Base-by-base conservation (phyloP, 2,329 filamentous ascomycete species). In the Colletotrichum magnum region DNA sequence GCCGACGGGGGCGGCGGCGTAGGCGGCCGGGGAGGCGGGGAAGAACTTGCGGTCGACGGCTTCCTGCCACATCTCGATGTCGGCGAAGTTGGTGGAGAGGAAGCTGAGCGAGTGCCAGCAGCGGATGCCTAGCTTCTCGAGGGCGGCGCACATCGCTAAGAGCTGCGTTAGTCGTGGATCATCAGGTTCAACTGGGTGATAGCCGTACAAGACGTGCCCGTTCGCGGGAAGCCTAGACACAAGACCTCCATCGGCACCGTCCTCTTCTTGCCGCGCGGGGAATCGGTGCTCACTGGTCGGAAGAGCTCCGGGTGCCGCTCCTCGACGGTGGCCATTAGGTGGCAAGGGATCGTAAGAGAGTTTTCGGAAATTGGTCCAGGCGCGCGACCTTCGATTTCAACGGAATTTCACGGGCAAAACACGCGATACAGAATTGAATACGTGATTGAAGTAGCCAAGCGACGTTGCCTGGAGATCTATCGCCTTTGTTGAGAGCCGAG, bases 1-100 rank as follows among this genome's bases (percentile, higher is more conserved):
- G 2, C 32, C 69, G 63, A 73, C 71, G 0, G 70, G 69, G 16
- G 2, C 16, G 13, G 13, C n/a, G 4, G 41, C 32, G 54, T 45
- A 43, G 41, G 41, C 47, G 18, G 4, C 12, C 16, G 32, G n/a
- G 9, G 68, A 61, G 15, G 58, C 58, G 39, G 43, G 41, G 53
- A 68, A 71, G 57, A 73, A 72, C 26, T 74, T 74, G 10, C 71
- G 63, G 57, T 71, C 59, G 9, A 74, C 69, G 45, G 71, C 72
- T 5, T 74, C 70, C 36, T 72, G 70, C 73, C 73, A 73, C 71
- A 72, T 74, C 26, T 72, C 70, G 21, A 72, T 73, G 47, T 74
- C 72, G 5, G 58, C 71, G 12, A 73, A 72, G 48, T 74, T 61
- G n/a, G 57, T 69, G n/a, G 72, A 71, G n/a, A 73, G 43, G 9